These are phyloP conservation scores for Exophiala phaeomuriformis DNA, from an alignment of 2,329 filamentous ascomycete genomes.

Conservation along the genomic window DNA sequence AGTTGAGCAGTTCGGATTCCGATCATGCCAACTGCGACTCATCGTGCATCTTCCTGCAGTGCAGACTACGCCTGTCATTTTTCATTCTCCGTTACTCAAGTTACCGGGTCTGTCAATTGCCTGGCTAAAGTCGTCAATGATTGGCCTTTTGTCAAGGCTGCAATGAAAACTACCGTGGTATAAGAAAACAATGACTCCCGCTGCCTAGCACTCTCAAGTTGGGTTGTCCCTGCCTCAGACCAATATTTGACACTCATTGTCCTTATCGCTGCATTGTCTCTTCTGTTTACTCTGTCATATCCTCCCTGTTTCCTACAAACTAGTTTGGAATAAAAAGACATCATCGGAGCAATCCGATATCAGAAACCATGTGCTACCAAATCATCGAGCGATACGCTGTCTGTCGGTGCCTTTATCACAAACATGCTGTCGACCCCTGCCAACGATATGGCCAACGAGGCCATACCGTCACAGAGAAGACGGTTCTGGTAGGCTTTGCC, in stretches of 20 bases:
- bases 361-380: constrained; percentile 68
- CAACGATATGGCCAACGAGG: constrained; percentile 64
- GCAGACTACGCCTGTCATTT: constrained; percentile 10
- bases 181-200: constrained; percentile 14
- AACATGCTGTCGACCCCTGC: constrained; percentile 79
- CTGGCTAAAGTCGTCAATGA: constrained; percentile 10
- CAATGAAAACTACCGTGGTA: constrained; percentile 15
- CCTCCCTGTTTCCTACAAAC: neutral
- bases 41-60: constrained; percentile 12
- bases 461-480: constrained; percentile 65
- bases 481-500: constrained; percentile 73
- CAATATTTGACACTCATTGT: neutral
- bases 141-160: constrained; percentile 21
- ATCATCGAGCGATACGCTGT: constrained; percentile 78
- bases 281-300: neutral
- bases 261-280: too few species aligned
- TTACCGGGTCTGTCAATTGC: constrained; percentile 4
- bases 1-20: constrained; percentile 7
- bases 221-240: constrained; percentile 3
- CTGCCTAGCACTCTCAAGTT: constrained; percentile 12
- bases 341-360: constrained; percentile 25
- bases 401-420: constrained; percentile 81
- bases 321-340: neutral
- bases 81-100: constrained; percentile 9
- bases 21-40: constrained; percentile 10